Percentiles rank a stretch among this genome's conserved stretches.
Conservation (phyloP, 179 eudicot genomes). For the Nepenthes alata region DNA sequence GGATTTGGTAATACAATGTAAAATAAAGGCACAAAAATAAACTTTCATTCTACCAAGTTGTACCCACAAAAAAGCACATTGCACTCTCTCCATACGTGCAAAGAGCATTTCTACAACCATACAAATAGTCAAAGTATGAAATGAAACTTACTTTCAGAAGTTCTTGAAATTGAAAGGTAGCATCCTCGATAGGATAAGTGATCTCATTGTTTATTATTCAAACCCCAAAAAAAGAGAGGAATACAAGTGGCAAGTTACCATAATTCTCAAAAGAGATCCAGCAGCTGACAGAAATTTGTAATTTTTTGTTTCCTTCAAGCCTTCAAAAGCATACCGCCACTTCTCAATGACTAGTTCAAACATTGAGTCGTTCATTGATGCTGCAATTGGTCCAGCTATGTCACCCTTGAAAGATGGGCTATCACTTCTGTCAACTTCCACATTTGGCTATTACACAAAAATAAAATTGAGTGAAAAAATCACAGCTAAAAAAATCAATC, state of each 20-base stretch:
- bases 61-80: too few relatives aligned
- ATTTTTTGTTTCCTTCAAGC: slow-evolving; percentile 80
- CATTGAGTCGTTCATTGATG: slow-evolving; percentile 82
- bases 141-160: too few relatives aligned
- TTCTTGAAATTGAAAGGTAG: not conserved
- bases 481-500: too few relatives aligned
- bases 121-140: too few relatives aligned
- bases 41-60: too few relatives aligned
- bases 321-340: slow-evolving; percentile 84
- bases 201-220: not conserved
- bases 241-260: slow-evolving; percentile 37
- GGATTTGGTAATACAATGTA: too few relatives aligned
- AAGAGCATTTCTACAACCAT: too few relatives aligned
- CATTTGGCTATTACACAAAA: slow-evolving; percentile 30
- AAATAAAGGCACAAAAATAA: too few relatives aligned
- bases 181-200: not conserved
- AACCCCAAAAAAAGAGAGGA: not conserved
- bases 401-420: slow-evolving; percentile 52
- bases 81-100: too few relatives aligned
- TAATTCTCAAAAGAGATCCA: slow-evolving; percentile 75
- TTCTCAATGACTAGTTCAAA: slow-evolving; percentile 58
- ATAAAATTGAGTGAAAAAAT: too few relatives aligned
- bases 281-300: slow-evolving; percentile 71
- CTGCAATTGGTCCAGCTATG: slow-evolving; percentile 81
- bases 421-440: slow-evolving; percentile 27